A percentile compares a stretch with the other conserved stretches of the same genome.
Evolutionary conservation across 192 early-diverging fungal genomes (phyloP).

Genomic region (Coemansia sp.): DNA sequence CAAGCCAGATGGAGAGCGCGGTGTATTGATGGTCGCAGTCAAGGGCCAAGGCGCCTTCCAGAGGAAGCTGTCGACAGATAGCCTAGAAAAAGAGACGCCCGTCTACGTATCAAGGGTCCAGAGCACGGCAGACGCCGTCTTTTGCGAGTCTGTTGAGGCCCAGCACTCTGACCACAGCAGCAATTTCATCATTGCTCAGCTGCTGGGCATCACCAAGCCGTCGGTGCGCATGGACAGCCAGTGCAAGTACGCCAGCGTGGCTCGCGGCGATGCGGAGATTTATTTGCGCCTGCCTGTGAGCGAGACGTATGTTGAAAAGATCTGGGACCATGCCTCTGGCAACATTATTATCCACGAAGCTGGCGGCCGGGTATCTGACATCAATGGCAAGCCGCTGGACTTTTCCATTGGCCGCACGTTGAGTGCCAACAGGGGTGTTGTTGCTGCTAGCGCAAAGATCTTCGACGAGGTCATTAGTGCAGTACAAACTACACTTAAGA

Average conservation of each 20-base stretch:
- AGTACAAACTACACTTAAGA: conserved; percentile 57
- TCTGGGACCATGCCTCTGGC: conserved; percentile 99
- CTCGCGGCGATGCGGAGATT: conserved; percentile 91
- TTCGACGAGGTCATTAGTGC: conserved; percentile 77
- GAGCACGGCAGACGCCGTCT: conserved; percentile 62
- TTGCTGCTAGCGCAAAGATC: conserved; percentile 75
- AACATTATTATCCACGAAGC: conserved; percentile 87
- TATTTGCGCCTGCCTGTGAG: conserved; percentile 84
- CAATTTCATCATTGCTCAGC: conserved; percentile 68
- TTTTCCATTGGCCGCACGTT: conserved; percentile 87
- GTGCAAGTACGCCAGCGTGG: conserved; percentile 92
- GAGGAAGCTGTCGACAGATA: conserved; percentile 36
- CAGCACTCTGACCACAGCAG: conserved; percentile 88
- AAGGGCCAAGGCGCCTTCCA: conserved; percentile 89
- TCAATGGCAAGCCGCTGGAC: conserved; percentile 81
- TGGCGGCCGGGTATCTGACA: conserved; percentile 85
- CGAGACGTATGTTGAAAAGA: conserved; percentile 90
- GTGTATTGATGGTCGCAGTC: conserved; percentile 84
- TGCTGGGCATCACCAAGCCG: conserved; percentile 75
- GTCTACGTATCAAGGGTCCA: conserved; percentile 59
- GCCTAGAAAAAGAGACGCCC: conserved; percentile 51
- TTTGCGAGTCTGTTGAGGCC: conserved; percentile 95
- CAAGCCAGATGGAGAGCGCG: conserved; percentile 64
- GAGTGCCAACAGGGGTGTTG: conserved; percentile 81
- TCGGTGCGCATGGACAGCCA: conserved; percentile 95